These are phyloP conservation scores for Psilocybe cubensis DNA, from an alignment of 768 basidiomycete species.

Conservation along the genomic window DNA sequence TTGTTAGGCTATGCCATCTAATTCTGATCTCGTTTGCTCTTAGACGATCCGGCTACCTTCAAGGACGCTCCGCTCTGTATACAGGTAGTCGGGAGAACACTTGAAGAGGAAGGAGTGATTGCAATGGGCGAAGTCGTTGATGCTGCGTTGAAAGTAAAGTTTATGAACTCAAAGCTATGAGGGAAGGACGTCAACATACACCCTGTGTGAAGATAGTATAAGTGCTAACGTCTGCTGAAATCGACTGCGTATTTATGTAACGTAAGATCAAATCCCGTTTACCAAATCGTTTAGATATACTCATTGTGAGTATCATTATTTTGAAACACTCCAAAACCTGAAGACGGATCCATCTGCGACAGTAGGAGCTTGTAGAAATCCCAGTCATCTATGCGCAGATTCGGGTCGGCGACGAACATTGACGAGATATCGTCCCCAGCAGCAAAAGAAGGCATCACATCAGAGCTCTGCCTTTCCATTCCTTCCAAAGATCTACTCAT, in stretches of 20 bases:
- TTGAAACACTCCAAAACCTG: neutral
- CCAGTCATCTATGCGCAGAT: neutral
- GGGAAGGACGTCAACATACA: neutral
- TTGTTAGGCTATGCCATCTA: neutral
- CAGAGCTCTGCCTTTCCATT: neutral
- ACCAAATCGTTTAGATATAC: neutral
- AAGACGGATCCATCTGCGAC: neutral
- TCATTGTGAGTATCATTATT: neutral
- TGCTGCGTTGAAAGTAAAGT: slow-evolving; percentile 44
- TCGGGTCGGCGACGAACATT: neutral
- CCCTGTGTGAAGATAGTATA: neutral
- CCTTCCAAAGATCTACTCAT: neutral
- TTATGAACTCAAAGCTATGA: neutral
- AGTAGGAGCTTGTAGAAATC: neutral
- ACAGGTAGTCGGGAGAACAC: slow-evolving; percentile 69
- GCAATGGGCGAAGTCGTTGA: slow-evolving; percentile 71
- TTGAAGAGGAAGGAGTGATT: slow-evolving; percentile 79
- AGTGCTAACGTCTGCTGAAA: neutral
- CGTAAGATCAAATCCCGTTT: no score
- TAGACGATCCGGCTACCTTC: slow-evolving; percentile 63
- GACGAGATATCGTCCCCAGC: neutral
- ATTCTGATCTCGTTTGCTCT: neutral
- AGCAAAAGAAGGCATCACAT: neutral
- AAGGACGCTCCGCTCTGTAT: slow-evolving; percentile 62
- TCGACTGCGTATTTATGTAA: neutral